Evolutionary conservation across 23 red algal genomes (phyloP).

Genomic region (Gracilaria domingensis): DNA sequence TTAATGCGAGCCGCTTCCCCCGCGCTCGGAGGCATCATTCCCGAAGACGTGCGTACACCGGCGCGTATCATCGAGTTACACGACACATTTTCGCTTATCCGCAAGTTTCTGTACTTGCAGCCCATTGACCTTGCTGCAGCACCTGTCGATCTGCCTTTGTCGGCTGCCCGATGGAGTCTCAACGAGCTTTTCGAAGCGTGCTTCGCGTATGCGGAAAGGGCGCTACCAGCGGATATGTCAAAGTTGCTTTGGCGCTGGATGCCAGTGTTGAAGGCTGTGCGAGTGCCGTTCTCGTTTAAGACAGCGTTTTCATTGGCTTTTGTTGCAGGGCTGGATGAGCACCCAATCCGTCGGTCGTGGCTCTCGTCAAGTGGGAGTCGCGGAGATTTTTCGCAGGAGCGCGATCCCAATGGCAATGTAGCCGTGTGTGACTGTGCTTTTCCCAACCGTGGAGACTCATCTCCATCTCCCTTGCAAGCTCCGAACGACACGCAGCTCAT

Average conservation of each 20-base stretch:
- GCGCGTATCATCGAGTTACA: background rate
- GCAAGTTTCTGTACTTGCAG: constrained; percentile 36
- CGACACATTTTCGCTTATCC: constrained; percentile 15
- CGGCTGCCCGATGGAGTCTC: constrained; percentile 26
- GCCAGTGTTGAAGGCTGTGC: constrained; percentile 6
- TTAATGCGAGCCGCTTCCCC: constrained; percentile 19
- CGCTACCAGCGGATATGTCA: constrained; percentile 16
- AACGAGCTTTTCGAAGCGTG: constrained; percentile 43
- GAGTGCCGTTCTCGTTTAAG: constrained; percentile 16
- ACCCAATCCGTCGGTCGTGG: constrained; percentile 14
- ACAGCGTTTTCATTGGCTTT: constrained; percentile 14
- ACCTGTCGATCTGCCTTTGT: background rate
- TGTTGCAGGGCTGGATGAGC: constrained; percentile 14
- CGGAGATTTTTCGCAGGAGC: constrained; percentile 7
- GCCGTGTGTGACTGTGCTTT: constrained; percentile 9
- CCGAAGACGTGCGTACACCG: background rate
- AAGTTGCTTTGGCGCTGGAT: constrained; percentile 24
- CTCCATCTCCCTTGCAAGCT: background rate
- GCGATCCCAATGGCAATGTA: background rate
- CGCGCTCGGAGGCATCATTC: constrained; percentile 15
- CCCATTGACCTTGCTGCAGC: constrained; percentile 4
- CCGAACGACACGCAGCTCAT: constrained; percentile 21
- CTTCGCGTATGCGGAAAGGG: constrained; percentile 3
- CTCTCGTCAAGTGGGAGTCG: constrained; percentile 7
- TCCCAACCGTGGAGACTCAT: background rate